Percentiles rank a stretch among this genome's conserved stretches.
phyloP scores from a whole-genome alignment of 139 green algal genomes.

The Chlorella sorokiniana region DNA sequence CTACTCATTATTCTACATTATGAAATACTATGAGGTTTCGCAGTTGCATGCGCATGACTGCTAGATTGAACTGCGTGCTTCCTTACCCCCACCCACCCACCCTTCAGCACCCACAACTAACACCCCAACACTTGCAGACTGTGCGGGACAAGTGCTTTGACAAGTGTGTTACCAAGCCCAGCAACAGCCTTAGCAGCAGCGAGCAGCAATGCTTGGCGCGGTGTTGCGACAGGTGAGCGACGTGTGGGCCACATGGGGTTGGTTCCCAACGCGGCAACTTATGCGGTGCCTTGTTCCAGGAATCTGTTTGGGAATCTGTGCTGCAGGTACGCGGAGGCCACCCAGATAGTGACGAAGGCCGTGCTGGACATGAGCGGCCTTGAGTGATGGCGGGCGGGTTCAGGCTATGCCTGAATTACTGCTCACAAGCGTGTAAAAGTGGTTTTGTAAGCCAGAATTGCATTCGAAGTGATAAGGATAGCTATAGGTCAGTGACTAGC shows the following conservation, averaged over 20 bases:
- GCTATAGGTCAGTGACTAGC: no score
- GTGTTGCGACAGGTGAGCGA: conserved; percentile 91
- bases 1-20: not conserved
- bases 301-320: not conserved
- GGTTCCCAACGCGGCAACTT: not conserved
- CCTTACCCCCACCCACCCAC: not conserved
- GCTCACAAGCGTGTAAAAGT: no score
- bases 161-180: conserved; percentile 86
- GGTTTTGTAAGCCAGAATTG: no score
- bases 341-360: conserved; percentile 53
- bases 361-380: conserved; percentile 46
- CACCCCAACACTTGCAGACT: conserved; percentile 77
- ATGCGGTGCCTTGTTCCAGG: not conserved
- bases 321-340: conserved; percentile 36
- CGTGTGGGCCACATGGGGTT: conserved; percentile 44
- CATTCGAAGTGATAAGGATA: no score
- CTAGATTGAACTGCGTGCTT: not conserved
- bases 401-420: no score
- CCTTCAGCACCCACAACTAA: not conserved
- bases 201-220: conserved; percentile 88
- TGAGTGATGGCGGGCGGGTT: no score
- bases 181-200: conserved; percentile 81
- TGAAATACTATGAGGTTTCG: not conserved
- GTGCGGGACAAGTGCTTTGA: conserved; percentile 96
- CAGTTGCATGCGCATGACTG: not conserved